Base-by-base conservation (phyloP, 192 early-diverging fungal genomes). In the Rhizophagus clarus region DNA sequence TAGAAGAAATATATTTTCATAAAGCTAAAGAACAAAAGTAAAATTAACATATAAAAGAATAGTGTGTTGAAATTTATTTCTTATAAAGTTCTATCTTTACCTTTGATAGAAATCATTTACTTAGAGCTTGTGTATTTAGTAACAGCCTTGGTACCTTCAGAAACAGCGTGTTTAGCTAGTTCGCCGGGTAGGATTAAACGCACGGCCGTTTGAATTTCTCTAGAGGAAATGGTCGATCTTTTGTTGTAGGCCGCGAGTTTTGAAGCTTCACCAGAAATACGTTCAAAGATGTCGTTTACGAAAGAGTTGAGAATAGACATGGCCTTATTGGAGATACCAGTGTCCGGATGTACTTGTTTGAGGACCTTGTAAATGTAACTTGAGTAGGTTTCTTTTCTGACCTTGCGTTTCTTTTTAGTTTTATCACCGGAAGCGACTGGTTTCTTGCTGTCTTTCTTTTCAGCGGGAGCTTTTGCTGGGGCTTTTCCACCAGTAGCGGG, bases 351-450 rank as follows among this genome's bases (percentile, higher is more conserved):
- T 76, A 97, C 96, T 87, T 97, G 96, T 89, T 97, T 97, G 79
- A 97, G 88, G 66, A 98, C 95, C 89, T 96, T 96, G 93, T 96
- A 97, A 89, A 97, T 97, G 88, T 97, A 97, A 80, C 95, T 93
- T 72, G 93, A 93, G 93, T 95, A 96, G 68, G 95, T 96, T 86
- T 97, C 95, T 80, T 93, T 94, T 82, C 94, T 90, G 79, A 84
- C 82, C 80, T 85, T 88, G 85, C 94, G 95, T 79, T 85, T 84
- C 76, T 86, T 92, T 87, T 90, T 93, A 76, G 83, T 88, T 80
- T 86, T 91, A 68, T 90, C 90, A 62, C 82, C 82, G 74, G 84
- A 79, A 76, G 86, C 87, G 63, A 81, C 74, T 24, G 82, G 86
- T 77, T 84, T 84, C 80, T 88, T 90, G 88, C 90, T 93, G 70